Conservation (phyloP, 495 filamentous ascomycete genomes). For the Neurospora sp. region DNA sequence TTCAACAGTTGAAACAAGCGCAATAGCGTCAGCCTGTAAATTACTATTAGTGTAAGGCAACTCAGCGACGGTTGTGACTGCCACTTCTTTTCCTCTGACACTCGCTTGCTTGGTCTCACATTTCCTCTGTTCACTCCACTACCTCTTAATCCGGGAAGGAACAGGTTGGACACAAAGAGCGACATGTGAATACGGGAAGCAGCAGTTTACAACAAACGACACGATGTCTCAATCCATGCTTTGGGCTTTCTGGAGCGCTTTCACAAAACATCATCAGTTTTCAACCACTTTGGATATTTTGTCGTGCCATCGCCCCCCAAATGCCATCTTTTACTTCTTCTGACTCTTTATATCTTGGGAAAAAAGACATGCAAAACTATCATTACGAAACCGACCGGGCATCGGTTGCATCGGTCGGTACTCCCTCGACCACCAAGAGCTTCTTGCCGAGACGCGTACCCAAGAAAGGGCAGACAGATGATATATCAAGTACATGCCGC, state of each 20-base stretch:
- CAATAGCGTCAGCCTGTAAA: background rate
- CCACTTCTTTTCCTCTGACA: background rate
- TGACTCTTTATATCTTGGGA: background rate
- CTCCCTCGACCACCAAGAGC: conserved; percentile 7
- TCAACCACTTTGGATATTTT: background rate
- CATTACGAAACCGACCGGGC: conserved; percentile 10
- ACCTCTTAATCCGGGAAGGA: background rate
- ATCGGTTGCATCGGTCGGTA: conserved; percentile 2
- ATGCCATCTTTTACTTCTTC: background rate
- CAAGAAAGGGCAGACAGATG: background rate
- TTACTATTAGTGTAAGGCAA: background rate
- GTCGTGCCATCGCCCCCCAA: background rate
- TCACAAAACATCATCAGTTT: background rate
- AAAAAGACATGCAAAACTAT: background rate
- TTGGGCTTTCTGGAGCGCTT: background rate
- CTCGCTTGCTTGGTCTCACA: background rate
- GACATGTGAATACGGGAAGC: conserved; percentile 14
- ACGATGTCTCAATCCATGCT: background rate
- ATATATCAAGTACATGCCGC: background rate
- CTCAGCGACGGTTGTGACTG: background rate
- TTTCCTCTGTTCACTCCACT: background rate
- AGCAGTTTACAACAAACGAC: conserved; percentile 8
- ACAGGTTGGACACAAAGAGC: background rate
- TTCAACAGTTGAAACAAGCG: background rate
- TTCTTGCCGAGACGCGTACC: conserved; percentile 1